Evolutionary conservation across 2,329 filamentous ascomycete genomes (phyloP), one percentile per base, ranked within the genome.

Genomic region (Leptographium procerum): DNA sequence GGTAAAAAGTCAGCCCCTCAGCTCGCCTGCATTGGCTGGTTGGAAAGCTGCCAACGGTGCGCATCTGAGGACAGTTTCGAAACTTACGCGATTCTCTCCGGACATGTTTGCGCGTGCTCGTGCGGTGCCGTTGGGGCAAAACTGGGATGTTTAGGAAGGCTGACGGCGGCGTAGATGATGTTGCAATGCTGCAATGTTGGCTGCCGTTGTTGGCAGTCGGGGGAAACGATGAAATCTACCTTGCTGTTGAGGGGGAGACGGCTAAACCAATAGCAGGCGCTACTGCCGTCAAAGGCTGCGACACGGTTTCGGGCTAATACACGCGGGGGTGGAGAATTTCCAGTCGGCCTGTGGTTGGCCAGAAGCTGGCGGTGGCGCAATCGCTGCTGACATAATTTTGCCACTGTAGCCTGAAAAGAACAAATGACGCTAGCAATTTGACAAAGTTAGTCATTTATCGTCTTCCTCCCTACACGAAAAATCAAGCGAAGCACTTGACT

Each of bases 81-180:
- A 14, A 50, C 22, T 7, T 55, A 61, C 60, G 50, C 58, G 60
- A 29, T 58, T 61, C 24, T 58, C 45, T 24, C 48, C 51, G 31
- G 60, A 56, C 60, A 61, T 61, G 55, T 13, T 55, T 14, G 26
- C 24, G 9, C 4, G 22, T n/a, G n/a, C n/a, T n/a, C n/a, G n/a
- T n/a, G 19, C 40, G 19, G 40, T 43, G 40, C 40, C n/a, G 40
- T n/a, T 36, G n/a, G 4, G 19, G 7, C 19, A 6, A 6, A 8
- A 54, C 31, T 40, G 34, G 26, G 14, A 16, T 48, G 4, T 10
- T 9, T 48, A 7, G n/a, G n/a, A 11, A 26, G 45, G n/a, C n/a
- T 48, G 8, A 24, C 24, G 45, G 22, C 22, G 26, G 13, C 24
- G 22, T 50, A 3, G 47, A 26, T 5, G n/a, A 5, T 24, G 10